phyloP scores from a whole-genome alignment of 1,284 basidiomycete species.

The Sporisorium scitamineum region DNA sequence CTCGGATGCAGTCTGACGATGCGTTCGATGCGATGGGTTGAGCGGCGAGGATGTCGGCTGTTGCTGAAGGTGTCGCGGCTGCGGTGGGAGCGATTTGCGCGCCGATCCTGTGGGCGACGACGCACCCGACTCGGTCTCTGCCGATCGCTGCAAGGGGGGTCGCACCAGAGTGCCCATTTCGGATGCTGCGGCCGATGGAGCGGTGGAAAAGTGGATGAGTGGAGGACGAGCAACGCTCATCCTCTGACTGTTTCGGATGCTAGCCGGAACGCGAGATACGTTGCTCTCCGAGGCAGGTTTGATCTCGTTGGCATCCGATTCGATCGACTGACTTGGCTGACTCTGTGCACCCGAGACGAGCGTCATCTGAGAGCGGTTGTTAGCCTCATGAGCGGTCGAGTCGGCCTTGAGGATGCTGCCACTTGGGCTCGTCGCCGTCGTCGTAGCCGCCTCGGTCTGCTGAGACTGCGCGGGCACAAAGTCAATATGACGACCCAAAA shows the following conservation, averaged over 20 bases:
- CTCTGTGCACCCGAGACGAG: slow-evolving; percentile 29
- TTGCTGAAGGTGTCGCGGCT: slow-evolving; percentile 9
- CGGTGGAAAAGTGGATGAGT: slow-evolving; percentile 34
- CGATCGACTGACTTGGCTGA: slow-evolving; percentile 29
- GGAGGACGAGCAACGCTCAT: slow-evolving; percentile 31
- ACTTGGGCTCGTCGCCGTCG: slow-evolving; percentile 21
- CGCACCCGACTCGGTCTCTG: slow-evolving; percentile 21
- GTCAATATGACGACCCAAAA: slow-evolving; percentile 38
- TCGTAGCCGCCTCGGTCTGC: not conserved
- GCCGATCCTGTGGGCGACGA: slow-evolving; percentile 19
- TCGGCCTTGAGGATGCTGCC: slow-evolving; percentile 28
- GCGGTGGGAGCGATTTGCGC: slow-evolving; percentile 26
- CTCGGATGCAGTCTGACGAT: slow-evolving; percentile 26
- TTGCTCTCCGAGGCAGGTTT: not conserved
- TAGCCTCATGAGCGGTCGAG: not conserved
- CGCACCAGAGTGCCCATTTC: slow-evolving; percentile 7
- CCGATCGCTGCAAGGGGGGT: slow-evolving; percentile 20
- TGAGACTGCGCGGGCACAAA: slow-evolving; percentile 7
- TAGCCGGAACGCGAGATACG: slow-evolving; percentile 15
- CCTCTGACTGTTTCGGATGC: slow-evolving; percentile 32
- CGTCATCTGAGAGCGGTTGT: slow-evolving; percentile 31
- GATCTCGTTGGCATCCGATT: slow-evolving; percentile 17
- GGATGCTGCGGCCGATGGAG: slow-evolving; percentile 11
- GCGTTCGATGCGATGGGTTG: slow-evolving; percentile 19
- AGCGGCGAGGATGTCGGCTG: slow-evolving; percentile 26